Percentiles rank a stretch among this genome's conserved stretches.
Evolutionary conservation across 371 early-diverging fungal genomes (phyloP).

Genomic region (Mucor velutinosus): DNA sequence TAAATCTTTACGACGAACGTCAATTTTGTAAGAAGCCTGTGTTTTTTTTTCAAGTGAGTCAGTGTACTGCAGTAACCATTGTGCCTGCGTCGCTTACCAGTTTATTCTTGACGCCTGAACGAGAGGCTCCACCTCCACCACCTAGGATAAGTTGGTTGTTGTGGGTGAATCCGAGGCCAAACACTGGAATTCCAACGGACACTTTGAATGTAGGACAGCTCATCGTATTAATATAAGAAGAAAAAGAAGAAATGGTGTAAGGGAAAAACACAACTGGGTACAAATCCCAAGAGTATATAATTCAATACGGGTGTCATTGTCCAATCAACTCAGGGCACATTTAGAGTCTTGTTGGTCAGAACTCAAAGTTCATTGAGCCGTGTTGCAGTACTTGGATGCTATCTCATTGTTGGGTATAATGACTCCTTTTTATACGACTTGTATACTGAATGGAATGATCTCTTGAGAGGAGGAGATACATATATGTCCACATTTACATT

Average conservation of each 20-base stretch:
- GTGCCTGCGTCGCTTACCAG: slow-evolving; percentile 44
- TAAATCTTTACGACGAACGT: slow-evolving; percentile 50
- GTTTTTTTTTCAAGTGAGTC: not conserved
- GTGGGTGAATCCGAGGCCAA: slow-evolving; percentile 61
- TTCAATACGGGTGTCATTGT: not conserved
- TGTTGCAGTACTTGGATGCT: not conserved
- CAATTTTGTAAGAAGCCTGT: slow-evolving; percentile 60
- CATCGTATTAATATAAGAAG: slow-evolving; percentile 8
- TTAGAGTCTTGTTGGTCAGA: not conserved
- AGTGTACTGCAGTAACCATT: not conserved
- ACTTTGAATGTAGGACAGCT: slow-evolving; percentile 43
- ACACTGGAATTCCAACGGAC: slow-evolving; percentile 65
- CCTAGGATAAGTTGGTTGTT: slow-evolving; percentile 62
- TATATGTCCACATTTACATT: too few species aligned
- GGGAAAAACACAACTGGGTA: slow-evolving; percentile 1
- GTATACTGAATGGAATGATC: not conserved
- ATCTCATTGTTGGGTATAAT: not conserved
- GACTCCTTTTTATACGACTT: not conserved
- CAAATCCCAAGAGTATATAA: not conserved
- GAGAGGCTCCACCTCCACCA: slow-evolving; percentile 74
- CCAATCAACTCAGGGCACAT: not conserved
- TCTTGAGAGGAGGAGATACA: too few species aligned
- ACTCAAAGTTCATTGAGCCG: not conserved
- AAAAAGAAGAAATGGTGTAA: slow-evolving; percentile 4
- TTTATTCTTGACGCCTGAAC: slow-evolving; percentile 73